Base-by-base conservation (phyloP, 2,329 filamentous ascomycete genomes). In the Gnomoniopsis smithogilvyi region DNA sequence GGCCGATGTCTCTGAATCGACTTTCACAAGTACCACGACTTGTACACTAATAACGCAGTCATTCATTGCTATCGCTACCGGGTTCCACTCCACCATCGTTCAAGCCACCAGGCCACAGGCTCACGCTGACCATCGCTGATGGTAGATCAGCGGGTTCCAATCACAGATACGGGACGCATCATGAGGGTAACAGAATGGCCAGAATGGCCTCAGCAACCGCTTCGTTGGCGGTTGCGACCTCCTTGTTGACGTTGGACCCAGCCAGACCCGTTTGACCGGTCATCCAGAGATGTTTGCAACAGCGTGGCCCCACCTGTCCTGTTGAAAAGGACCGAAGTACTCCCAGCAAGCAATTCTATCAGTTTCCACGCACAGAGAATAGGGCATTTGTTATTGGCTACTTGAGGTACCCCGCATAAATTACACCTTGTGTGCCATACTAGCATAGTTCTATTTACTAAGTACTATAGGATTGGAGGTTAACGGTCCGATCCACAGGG, bases 291-390 rank as follows among this genome's bases (percentile, higher is more conserved):
- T 56, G 46, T 46, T 56, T 56, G 50, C 54, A 51, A 51, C 41
- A 45, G 4, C 30, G 52, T 19, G 43, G 49, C 45, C 57, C 57
- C 47, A 55, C 57, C 45, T 6, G n/a, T 43, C 41, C 41, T 46
- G n/a, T 34, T 12, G 12, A 24, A 19, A 22, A 24, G 45, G 41
- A 11, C 51, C 43, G 30, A 38, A n/a, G 43, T 38, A 17, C n/a
- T 24, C 19, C 26, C 26, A 11, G 21, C 19, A 17, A 7, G 30
- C 6, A 19, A 30, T 51, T 50, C 54, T 56, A 50, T 43, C 54
- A 56, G 24, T 49, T 50, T 56, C 52, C 47, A 15, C 30, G 24
- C 24, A 26, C 21, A 26, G 24, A n/a, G 14, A 34, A 30, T 43
- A 24, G 52, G 26, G 12, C 43, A 48, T 26, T n/a, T 48, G 52